phyloP scores from a whole-genome alignment of 129 eudicot genomes.

The Artemisia tridentata region DNA sequence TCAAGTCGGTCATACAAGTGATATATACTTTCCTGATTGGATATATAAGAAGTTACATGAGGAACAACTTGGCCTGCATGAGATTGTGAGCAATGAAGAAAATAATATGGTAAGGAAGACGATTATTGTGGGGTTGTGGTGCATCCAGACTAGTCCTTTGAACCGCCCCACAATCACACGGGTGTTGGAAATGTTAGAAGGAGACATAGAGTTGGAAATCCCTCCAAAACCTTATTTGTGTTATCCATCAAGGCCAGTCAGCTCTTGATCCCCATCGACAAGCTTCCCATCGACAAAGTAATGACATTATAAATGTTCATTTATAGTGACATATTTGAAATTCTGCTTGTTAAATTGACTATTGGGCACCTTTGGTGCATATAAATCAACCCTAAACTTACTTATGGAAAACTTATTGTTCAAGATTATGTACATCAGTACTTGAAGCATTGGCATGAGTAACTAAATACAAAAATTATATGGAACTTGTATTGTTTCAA shows the following conservation, averaged over 20 bases:
- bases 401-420: too few relatives aligned
- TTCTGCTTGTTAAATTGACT: background rate
- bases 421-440: too few relatives aligned
- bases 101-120: too few relatives aligned
- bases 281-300: too few relatives aligned
- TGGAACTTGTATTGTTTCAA: too few relatives aligned
- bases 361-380: too few relatives aligned
- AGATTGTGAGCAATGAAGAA: constrained; percentile 22
- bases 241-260: background rate
- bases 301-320: too few relatives aligned
- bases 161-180: background rate
- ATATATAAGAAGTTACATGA: constrained; percentile 22
- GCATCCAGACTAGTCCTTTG: background rate
- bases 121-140: too few relatives aligned
- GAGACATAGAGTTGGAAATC: background rate
- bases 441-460: too few relatives aligned
- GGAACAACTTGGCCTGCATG: constrained; percentile 6
- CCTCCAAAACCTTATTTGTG: background rate
- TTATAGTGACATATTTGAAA: too few relatives aligned
- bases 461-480: too few relatives aligned
- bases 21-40: constrained; percentile 41
- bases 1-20: constrained; percentile 21
- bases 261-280: background rate
- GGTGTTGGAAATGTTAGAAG: background rate
- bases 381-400: too few relatives aligned